Percentiles rank a stretch among this genome's conserved stretches.
These are phyloP conservation scores for Candida multigemmis DNA, from an alignment of 805 yeast species.

Conservation along the genomic window DNA sequence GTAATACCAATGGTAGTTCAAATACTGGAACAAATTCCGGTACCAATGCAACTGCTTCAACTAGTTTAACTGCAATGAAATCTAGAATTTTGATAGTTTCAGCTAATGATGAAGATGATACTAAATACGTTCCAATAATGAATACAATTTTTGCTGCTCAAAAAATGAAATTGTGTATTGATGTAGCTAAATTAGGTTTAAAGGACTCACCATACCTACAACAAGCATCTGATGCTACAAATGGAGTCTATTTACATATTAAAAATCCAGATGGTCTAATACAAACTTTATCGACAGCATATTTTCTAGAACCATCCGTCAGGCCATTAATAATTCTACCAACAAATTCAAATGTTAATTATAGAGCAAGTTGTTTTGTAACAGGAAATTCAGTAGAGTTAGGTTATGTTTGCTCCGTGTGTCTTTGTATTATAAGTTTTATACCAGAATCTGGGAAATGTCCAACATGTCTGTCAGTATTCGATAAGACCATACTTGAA, in stretches of 20 bases:
- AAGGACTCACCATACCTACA: constrained; percentile 73
- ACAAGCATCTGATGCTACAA: constrained; percentile 92
- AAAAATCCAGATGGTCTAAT: constrained; percentile 66
- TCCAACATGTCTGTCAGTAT: constrained; percentile 79
- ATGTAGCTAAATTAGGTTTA: constrained; percentile 71
- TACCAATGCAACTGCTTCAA: constrained; percentile 6
- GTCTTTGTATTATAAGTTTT: constrained; percentile 69
- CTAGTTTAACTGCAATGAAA: constrained; percentile 19
- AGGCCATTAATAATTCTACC: constrained; percentile 74
- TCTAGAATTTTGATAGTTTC: constrained; percentile 48
- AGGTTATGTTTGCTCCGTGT: constrained; percentile 92
- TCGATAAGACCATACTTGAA: constrained; percentile 54
- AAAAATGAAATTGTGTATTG: constrained; percentile 81
- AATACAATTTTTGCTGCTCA: constrained; percentile 94
- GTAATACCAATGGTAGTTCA: constrained; percentile 4
- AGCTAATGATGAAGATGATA: constrained; percentile 63
- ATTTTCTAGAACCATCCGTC: constrained; percentile 77
- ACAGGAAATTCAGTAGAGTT: constrained; percentile 88
- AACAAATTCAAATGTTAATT: constrained; percentile 78
- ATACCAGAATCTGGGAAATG: constrained; percentile 64
- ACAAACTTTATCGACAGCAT: constrained; percentile 74
- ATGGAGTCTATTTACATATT: constrained; percentile 74
- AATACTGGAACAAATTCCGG: constrained; percentile 5
- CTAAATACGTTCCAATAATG: constrained; percentile 89
- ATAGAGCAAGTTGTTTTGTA: constrained; percentile 87